Percentiles rank a stretch among this genome's conserved stretches.
These are phyloP conservation scores for Penicillium sp. DNA, from an alignment of 2,329 filamentous ascomycete genomes.

Conservation along the genomic window DNA sequence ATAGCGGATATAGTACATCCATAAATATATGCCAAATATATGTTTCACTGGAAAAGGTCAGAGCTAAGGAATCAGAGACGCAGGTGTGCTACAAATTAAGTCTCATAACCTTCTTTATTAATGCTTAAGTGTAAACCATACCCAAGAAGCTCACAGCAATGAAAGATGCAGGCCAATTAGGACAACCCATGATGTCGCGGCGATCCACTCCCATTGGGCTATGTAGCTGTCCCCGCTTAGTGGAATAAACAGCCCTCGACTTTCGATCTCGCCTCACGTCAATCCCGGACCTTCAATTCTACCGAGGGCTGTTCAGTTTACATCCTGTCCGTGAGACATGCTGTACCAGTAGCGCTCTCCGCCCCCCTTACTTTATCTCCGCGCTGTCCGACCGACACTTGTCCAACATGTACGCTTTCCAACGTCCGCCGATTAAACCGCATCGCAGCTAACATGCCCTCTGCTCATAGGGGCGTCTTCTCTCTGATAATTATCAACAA, in stretches of 20 bases:
- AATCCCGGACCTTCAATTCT: neutral
- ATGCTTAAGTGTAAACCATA: too few relatives aligned
- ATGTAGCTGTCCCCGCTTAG: neutral
- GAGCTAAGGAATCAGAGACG: too few relatives aligned
- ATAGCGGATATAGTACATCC: too few relatives aligned
- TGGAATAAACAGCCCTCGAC: constrained; percentile 7
- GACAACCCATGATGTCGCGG: neutral
- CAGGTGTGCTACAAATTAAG: too few relatives aligned
- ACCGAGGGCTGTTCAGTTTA: neutral
- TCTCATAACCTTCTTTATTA: too few relatives aligned
- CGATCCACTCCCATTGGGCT: neutral
- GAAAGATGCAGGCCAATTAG: neutral
- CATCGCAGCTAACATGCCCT: constrained; percentile 10
- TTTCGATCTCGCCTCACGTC: neutral
- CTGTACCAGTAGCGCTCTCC: constrained; percentile 7
- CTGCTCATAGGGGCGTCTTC: constrained; percentile 79
- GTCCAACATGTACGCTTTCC: constrained; percentile 26
- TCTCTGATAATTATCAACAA: constrained; percentile 98
- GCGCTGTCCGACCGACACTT: constrained; percentile 6
- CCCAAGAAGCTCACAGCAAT: neutral
- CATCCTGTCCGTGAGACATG: constrained; percentile 8
- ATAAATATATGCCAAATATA: too few relatives aligned
- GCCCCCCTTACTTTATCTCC: constrained; percentile 5
- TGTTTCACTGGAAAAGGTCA: too few relatives aligned
- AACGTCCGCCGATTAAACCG: neutral